phyloP scores from a whole-genome alignment of 129 eudicot species.

The Ambrosia trifida region DNA sequence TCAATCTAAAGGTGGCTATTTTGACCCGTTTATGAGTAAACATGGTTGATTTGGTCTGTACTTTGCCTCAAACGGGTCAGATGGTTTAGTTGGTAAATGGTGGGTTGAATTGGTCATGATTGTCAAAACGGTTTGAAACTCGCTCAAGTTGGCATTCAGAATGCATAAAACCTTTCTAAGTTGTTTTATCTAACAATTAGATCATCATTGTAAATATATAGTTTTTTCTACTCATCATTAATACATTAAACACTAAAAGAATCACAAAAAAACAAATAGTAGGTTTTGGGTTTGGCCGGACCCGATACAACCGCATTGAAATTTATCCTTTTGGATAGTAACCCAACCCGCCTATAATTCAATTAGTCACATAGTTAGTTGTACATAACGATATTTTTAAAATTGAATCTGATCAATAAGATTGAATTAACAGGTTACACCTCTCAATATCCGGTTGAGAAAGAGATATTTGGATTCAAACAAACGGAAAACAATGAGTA shows the following conservation, averaged over 20 bases:
- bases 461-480: constrained; percentile 77
- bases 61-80: not conserved
- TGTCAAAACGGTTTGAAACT: not conserved
- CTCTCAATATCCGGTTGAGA: constrained; percentile 72
- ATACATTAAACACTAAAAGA: not conserved
- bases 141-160: not conserved
- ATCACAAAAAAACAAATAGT: too few species aligned
- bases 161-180: not conserved
- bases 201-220: not conserved
- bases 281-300: too few species aligned
- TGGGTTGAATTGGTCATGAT: not conserved
- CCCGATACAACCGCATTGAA: too few species aligned
- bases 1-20: not conserved
- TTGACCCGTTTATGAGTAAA: not conserved
- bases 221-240: not conserved
- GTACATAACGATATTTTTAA: not conserved
- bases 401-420: not conserved
- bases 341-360: too few species aligned
- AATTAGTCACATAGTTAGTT: too few species aligned
- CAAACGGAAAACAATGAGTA: constrained; percentile 81
- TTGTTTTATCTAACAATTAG: not conserved
- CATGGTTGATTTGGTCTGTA: not conserved
- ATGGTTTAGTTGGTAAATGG: not conserved
- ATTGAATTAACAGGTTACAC: constrained; percentile 61
- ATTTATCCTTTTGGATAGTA: too few species aligned